A percentile compares a stretch with the other conserved stretches of the same genome.
phyloP scores from a whole-genome alignment of 352 stramenopile genomes.

The Phytophthora sojae region DNA sequence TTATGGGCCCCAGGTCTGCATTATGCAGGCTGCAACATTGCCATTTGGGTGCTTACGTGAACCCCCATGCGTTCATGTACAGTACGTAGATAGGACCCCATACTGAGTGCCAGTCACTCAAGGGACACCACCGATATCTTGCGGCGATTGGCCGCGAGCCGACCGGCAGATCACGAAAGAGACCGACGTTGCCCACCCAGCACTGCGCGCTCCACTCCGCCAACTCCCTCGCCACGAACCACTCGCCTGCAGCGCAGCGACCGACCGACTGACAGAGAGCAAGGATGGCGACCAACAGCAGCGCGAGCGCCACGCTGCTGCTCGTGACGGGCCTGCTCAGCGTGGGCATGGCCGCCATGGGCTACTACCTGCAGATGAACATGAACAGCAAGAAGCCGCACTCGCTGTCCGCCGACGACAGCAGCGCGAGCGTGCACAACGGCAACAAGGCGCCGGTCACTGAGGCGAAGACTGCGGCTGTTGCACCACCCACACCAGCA shows the following conservation, averaged over 20 bases:
- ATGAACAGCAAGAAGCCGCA: conserved; percentile 33
- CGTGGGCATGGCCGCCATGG: conserved; percentile 61
- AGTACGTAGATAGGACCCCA: background rate
- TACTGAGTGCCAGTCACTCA: background rate
- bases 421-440: background rate
- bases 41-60: no score
- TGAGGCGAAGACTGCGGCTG: conserved; percentile 1
- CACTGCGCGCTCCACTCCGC: conserved; percentile 5
- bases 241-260: background rate
- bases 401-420: conserved; percentile 10
- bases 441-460: background rate
- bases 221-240: conserved; percentile 21
- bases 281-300: conserved; percentile 44
- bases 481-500: conserved; percentile 4
- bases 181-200: conserved; percentile 5
- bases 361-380: conserved; percentile 59
- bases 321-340: conserved; percentile 69
- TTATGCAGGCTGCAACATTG: no score
- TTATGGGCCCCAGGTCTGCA: background rate
- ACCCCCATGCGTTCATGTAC: no score
- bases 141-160: conserved; percentile 23
- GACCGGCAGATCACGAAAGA: conserved; percentile 10
- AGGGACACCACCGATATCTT: conserved; percentile 19
- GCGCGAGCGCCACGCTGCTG: conserved; percentile 54
- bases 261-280: no score